Conservation (phyloP, 306 rosid species). For the Carpinus fangiana region DNA sequence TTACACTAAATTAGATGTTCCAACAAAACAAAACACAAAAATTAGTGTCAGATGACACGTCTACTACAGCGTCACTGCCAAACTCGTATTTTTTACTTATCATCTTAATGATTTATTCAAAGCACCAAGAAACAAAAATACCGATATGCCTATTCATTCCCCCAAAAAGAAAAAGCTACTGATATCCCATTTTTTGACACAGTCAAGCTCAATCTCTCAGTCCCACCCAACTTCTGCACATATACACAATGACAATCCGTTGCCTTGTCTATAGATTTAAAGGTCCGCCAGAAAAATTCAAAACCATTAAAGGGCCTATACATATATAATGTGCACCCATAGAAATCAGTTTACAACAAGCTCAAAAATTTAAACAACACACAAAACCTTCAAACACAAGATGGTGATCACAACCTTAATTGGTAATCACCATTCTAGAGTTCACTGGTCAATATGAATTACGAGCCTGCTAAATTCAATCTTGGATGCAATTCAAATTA, state of each 20-base stretch:
- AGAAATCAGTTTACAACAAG: not conserved
- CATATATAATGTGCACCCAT: not conserved
- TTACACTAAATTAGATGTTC: not conserved
- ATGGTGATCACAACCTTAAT: not conserved
- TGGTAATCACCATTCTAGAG: not conserved
- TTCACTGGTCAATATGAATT: not conserved
- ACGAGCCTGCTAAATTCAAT: not conserved
- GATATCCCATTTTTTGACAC: not conserved
- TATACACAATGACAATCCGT: not conserved
- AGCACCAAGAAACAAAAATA: not conserved
- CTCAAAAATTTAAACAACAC: not conserved
- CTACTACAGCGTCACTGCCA: not conserved
- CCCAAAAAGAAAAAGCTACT: not conserved
- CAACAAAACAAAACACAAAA: not conserved
- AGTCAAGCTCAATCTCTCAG: not conserved
- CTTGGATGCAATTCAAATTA: not conserved
- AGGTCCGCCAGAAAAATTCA: not conserved
- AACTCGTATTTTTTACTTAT: not conserved
- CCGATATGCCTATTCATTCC: not conserved
- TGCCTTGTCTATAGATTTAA: not conserved
- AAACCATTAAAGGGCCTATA: too few species aligned
- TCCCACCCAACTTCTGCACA: not conserved
- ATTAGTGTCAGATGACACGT: not conserved
- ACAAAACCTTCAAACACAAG: not conserved
- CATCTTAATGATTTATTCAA: not conserved